Conservation (phyloP, 768 basidiomycete genomes). For the Hypholoma fasciculare region DNA sequence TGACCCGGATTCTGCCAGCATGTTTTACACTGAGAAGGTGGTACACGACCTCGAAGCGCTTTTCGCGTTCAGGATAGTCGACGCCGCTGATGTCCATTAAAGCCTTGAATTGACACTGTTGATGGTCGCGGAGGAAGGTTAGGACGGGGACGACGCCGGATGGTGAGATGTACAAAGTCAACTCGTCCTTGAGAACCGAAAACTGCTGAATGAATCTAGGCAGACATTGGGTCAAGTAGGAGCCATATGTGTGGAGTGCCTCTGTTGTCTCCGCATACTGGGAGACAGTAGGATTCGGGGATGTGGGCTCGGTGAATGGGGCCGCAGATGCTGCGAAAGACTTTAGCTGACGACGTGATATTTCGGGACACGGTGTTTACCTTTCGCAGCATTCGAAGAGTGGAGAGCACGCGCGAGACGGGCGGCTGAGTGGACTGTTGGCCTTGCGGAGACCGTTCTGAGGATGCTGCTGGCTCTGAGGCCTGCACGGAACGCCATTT, state of each 20-base stretch:
- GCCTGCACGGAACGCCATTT: constrained; percentile 40
- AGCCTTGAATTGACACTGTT: constrained; percentile 91
- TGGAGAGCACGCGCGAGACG: constrained; percentile 44
- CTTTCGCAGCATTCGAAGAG: constrained; percentile 47
- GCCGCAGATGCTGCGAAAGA: constrained; percentile 54
- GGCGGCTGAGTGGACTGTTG: constrained; percentile 22
- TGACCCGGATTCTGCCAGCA: constrained; percentile 88
- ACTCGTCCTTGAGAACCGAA: constrained; percentile 94
- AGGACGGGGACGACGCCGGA: constrained; percentile 81
- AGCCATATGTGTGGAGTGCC: constrained; percentile 86
- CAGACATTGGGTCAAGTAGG: constrained; percentile 89
- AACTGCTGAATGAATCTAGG: constrained; percentile 99
- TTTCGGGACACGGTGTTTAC: constrained; percentile 30
- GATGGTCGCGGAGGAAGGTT: constrained; percentile 93
- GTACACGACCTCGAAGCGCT: constrained; percentile 97
- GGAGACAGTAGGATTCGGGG: constrained; percentile 80
- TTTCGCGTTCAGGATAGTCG: constrained; percentile 91
- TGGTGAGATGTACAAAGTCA: constrained; percentile 86
- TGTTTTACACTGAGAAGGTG: constrained; percentile 82
- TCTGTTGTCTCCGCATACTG: constrained; percentile 74
- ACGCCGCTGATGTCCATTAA: constrained; percentile 94
- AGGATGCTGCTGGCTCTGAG: constrained; percentile 44
- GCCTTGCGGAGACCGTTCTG: constrained; percentile 37
- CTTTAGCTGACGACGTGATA: constrained; percentile 13
- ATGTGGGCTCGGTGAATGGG: constrained; percentile 89